These are phyloP conservation scores for Verticillium klebahnii DNA, from an alignment of 2,329 filamentous ascomycete genomes.

Conservation along the genomic window DNA sequence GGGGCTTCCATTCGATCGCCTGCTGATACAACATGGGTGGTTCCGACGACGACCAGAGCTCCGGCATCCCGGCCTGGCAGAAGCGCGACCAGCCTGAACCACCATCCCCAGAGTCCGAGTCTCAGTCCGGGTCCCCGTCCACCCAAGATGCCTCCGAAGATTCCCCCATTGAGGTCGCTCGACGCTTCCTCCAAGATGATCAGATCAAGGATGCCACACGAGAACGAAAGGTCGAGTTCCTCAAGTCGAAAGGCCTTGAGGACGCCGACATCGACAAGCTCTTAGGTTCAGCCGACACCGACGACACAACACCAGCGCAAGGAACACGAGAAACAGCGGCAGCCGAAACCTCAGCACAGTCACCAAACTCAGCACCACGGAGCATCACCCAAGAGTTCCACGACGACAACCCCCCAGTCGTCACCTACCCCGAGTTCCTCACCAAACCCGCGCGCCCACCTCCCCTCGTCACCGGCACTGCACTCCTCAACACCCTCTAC, in stretches of 20 bases:
- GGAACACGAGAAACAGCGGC: not conserved
- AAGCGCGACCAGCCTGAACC: constrained; percentile 12
- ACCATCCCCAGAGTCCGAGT: constrained; percentile 5
- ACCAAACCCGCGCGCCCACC: constrained; percentile 50
- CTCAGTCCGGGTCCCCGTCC: not conserved
- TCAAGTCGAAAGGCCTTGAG: constrained; percentile 70
- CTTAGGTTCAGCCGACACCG: constrained; percentile 32
- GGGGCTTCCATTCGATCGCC: not conserved
- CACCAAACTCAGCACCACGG: constrained; percentile 5
- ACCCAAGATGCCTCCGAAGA: not conserved
- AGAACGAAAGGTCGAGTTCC: constrained; percentile 71
- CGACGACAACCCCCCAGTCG: constrained; percentile 52
- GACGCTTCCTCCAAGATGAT: constrained; percentile 71
- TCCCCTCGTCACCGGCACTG: constrained; percentile 57
- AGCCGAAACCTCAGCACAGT: constrained; percentile 2
- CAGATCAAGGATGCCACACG: constrained; percentile 63
- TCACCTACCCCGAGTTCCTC: constrained; percentile 69
- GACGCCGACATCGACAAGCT: constrained; percentile 64
- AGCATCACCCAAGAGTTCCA: constrained; percentile 3
- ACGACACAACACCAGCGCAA: not conserved
- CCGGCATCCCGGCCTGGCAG: constrained; percentile 27
- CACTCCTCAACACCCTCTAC: constrained; percentile 56
- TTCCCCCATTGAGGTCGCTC: constrained; percentile 53
- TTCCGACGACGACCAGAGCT: constrained; percentile 17
- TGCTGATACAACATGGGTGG: constrained; percentile 22